Base-by-base conservation (phyloP, 441 rosid genomes). In the Bocquillonia castaneifolia region DNA sequence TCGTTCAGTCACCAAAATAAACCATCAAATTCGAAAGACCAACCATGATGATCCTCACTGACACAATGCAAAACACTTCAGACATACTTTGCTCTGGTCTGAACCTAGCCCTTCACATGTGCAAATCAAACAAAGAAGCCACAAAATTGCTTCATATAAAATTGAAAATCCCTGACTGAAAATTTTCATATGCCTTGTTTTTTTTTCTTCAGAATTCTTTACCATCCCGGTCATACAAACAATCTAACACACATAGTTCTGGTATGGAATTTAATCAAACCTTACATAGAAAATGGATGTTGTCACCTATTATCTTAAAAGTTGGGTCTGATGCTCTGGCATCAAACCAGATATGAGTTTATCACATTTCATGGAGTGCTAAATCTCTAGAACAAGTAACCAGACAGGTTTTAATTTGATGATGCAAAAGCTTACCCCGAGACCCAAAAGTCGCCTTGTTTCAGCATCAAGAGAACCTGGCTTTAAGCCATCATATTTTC, bases 401-500 rank as follows among this genome's bases (percentile, higher is more conserved):
- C 10, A 29, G 17, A 65, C 26, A 14, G 8, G 20, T 45, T 59
- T 29, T 20, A 5, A 15, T 54, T 23, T 37, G 26, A 31, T 64
- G 32, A 14, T 29, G 44, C n/a, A 52, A 37, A 59, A 34, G 39
- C 77, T 78, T 89, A 95, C 99, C 95, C 89, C 87, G 65, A 90
- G 83, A 78, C 93, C 93, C 73, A 95, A 85, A 72, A 88, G 81
- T 75, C 77, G 72, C 55, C 89, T 83, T 59, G 99, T 92, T 78
- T 90, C 97, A 59, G 90, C 69, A 77, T 74, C 86, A 72, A 95
- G 92, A 77, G 77, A 75, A 71, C 98, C 99, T 13, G 99, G 98
- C 83, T 84, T 91, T 74, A 95, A 79, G 37, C 91, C 97, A 63
- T 86, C 95, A 70, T 85, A 95, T 69, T 90, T 95, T 71, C 99